phyloP scores from a whole-genome alignment of 2,329 filamentous ascomycete species.

The Aspergillus hortae region DNA sequence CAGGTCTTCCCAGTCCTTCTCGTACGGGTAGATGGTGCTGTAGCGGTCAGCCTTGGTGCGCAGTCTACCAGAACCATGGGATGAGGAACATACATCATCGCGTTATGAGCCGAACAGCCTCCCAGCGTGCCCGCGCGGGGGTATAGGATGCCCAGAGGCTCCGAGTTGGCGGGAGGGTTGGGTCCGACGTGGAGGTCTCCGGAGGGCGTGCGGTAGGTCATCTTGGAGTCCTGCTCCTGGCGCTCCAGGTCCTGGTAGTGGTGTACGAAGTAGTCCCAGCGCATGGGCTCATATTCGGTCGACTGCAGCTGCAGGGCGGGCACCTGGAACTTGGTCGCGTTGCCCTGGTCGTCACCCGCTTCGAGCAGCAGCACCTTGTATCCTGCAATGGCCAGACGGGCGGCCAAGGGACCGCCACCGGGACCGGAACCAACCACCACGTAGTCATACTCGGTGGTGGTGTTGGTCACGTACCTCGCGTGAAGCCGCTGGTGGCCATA shows the following conservation, averaged over 20 bases:
- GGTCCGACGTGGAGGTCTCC: slow-evolving; percentile 54
- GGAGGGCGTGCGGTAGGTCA: slow-evolving; percentile 52
- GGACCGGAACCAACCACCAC: slow-evolving; percentile 60
- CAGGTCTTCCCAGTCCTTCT: slow-evolving; percentile 57
- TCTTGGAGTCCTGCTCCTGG: slow-evolving; percentile 57
- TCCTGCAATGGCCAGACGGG: slow-evolving; percentile 57
- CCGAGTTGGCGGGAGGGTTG: slow-evolving; percentile 49
- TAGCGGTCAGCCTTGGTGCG: slow-evolving; percentile 1
- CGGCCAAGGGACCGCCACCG: slow-evolving; percentile 57
- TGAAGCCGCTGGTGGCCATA: no score
- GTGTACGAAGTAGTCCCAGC: slow-evolving; percentile 63
- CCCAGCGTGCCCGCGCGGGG: slow-evolving; percentile 55
- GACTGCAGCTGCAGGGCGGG: slow-evolving; percentile 53
- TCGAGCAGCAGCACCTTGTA: slow-evolving; percentile 60
- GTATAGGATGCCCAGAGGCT: slow-evolving; percentile 52
- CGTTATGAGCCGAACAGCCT: slow-evolving; percentile 60
- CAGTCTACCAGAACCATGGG: not conserved
- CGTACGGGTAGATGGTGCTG: slow-evolving; percentile 52
- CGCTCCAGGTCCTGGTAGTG: slow-evolving; percentile 56
- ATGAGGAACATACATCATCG: slow-evolving; percentile 44
- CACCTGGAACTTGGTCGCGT: slow-evolving; percentile 50
- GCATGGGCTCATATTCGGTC: slow-evolving; percentile 54
- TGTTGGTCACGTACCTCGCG: not conserved
- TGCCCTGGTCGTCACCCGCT: slow-evolving; percentile 56
- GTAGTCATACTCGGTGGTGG: slow-evolving; percentile 54